phyloP scores from a whole-genome alignment of 148 eudicot genomes.

The Rhododendron vialii region DNA sequence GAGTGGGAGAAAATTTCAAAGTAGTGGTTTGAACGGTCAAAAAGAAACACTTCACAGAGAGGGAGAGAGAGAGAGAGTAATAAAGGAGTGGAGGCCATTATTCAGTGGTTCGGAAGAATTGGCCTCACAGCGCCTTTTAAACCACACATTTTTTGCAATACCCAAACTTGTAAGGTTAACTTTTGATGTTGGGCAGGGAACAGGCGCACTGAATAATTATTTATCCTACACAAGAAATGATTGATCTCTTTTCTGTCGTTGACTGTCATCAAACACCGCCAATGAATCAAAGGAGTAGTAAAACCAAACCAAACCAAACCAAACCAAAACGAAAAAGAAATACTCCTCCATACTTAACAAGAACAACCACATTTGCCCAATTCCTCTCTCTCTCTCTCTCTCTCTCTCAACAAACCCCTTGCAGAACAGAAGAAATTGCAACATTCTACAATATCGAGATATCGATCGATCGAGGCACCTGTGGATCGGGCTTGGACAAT shows the following conservation, averaged over 20 bases:
- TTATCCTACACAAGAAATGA: not conserved
- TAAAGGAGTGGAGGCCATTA: not conserved
- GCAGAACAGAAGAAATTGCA: not conserved
- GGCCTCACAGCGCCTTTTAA: not conserved
- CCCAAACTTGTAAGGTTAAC: not conserved
- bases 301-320: conserved; percentile 4
- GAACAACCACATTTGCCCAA: not conserved
- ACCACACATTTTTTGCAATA: not conserved
- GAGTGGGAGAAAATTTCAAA: conserved; percentile 11
- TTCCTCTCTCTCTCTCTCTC: not conserved
- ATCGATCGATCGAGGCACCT: not conserved
- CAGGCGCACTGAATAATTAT: not conserved
- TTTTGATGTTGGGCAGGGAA: not conserved
- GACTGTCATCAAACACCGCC: conserved; percentile 37
- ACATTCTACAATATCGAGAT: not conserved
- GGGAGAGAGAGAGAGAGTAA: not conserved
- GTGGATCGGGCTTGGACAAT: not conserved
- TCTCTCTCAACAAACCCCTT: not conserved
- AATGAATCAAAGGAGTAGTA: not conserved
- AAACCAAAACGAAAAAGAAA: not conserved
- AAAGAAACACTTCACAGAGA: conserved; percentile 5
- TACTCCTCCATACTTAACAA: not conserved
- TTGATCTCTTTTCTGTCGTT: conserved; percentile 20
- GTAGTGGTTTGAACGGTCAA: conserved; percentile 49
- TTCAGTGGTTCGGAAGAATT: not conserved